Percentiles rank a stretch among this genome's conserved stretches.
phyloP scores from a whole-genome alignment of 208 protist genomes.

The Leishmania mexicana region DNA sequence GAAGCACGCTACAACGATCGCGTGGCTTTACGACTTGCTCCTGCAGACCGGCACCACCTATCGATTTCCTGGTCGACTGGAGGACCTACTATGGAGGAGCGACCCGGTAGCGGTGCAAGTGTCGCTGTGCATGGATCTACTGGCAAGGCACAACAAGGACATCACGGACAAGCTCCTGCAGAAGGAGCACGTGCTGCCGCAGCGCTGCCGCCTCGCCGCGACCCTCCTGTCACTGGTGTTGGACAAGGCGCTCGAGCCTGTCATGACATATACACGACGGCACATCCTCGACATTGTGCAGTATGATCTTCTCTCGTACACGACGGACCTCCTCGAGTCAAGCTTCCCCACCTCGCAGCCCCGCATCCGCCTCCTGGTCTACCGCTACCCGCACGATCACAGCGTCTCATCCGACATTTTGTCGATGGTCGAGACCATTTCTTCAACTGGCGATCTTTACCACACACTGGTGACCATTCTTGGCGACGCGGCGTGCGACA shows the following conservation, averaged over 20 bases:
- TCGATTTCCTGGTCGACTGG: constrained; percentile 34
- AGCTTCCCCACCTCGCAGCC: constrained; percentile 47
- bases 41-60: constrained; percentile 22
- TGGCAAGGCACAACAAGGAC: constrained; percentile 24
- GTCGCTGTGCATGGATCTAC: constrained; percentile 49
- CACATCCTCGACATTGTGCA: constrained; percentile 47
- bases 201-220: constrained; percentile 43
- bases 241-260: constrained; percentile 25
- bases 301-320: constrained; percentile 40
- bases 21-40: constrained; percentile 61
- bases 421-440: constrained; percentile 30
- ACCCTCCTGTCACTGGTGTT: constrained; percentile 42
- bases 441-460: constrained; percentile 28
- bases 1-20: constrained; percentile 42
- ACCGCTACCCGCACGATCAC: constrained; percentile 44
- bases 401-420: constrained; percentile 33
- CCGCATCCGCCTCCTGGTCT: constrained; percentile 46
- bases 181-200: constrained; percentile 35
- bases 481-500: constrained; percentile 34
- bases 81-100: constrained; percentile 43
- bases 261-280: constrained; percentile 44
- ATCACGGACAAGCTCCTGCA: constrained; percentile 37
- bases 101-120: constrained; percentile 37
- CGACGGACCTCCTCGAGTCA: constrained; percentile 45
- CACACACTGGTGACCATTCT: constrained; percentile 41